These are phyloP conservation scores for Xylaria sp. DNA, from an alignment of 2,329 filamentous ascomycete genomes.

Conservation along the genomic window DNA sequence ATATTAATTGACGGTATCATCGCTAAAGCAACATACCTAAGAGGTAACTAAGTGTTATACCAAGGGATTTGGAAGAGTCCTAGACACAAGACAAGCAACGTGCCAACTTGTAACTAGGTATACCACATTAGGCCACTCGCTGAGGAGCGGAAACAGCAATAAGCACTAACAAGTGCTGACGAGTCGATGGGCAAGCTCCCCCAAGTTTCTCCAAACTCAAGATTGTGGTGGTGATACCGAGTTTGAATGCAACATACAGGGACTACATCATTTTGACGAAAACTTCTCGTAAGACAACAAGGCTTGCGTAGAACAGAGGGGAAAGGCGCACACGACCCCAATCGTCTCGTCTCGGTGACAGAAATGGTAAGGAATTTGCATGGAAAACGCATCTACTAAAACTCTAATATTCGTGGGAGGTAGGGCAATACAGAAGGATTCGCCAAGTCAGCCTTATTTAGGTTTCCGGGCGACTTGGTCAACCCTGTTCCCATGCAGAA, in stretches of 20 bases:
- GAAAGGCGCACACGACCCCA: not conserved
- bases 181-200: not conserved
- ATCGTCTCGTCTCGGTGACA: not conserved
- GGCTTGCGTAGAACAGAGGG: not conserved
- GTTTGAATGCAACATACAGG: not conserved
- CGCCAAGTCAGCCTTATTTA: constrained; percentile 35
- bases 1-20: not conserved
- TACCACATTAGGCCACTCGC: not conserved
- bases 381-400: constrained; percentile 11
- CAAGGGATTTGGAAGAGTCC: not conserved
- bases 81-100: not conserved
- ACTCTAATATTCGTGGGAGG: not conserved
- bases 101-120: constrained; percentile 1
- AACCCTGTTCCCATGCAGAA: constrained; percentile 35
- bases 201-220: not conserved
- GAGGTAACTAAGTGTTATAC: not conserved
- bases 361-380: not conserved
- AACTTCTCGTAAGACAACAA: not conserved
- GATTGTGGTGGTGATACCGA: not conserved
- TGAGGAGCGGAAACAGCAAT: not conserved
- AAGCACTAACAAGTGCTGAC: constrained; percentile 27
- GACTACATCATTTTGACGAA: constrained; percentile 11
- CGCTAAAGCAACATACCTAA: not conserved
- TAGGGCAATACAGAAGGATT: constrained; percentile 7
- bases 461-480: constrained; percentile 30